Conservation (phyloP, 225 moss, liverwort and hornwort species). For the Ulota crispa region DNA sequence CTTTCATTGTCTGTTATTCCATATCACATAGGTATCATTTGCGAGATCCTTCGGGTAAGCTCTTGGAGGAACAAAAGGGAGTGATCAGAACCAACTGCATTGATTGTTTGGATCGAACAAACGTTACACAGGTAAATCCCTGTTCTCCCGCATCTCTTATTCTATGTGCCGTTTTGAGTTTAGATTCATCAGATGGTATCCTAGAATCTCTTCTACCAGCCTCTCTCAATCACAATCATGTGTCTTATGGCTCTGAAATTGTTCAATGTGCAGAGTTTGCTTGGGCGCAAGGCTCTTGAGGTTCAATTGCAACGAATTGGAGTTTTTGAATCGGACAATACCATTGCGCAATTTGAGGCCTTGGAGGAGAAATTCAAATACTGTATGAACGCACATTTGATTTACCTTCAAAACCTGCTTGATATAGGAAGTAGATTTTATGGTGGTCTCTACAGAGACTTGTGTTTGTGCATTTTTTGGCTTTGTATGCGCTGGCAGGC, state of each 20-base stretch:
- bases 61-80: constrained; percentile 69
- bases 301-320: constrained; percentile 72
- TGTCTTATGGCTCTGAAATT: neutral
- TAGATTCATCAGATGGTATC: neutral
- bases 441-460: neutral
- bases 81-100: constrained; percentile 92
- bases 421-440: neutral
- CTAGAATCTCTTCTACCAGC: neutral
- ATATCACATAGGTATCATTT: constrained; percentile 56
- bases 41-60: constrained; percentile 62
- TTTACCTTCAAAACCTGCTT: neutral
- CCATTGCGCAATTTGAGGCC: constrained; percentile 49
- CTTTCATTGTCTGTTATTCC: constrained; percentile 17
- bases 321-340: constrained; percentile 60
- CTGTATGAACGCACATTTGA: constrained; percentile 42
- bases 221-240: neutral
- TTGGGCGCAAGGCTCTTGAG: constrained; percentile 85
- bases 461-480: constrained; percentile 12
- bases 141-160: neutral
- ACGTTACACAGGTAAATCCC: constrained; percentile 82
- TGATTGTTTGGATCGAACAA: constrained; percentile 98
- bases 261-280: constrained; percentile 64
- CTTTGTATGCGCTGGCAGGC: neutral
- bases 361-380: constrained; percentile 87
- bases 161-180: constrained; percentile 3